Base-by-base conservation (phyloP, 306 rosid species). In the peach (Prunus persica) region DNA sequence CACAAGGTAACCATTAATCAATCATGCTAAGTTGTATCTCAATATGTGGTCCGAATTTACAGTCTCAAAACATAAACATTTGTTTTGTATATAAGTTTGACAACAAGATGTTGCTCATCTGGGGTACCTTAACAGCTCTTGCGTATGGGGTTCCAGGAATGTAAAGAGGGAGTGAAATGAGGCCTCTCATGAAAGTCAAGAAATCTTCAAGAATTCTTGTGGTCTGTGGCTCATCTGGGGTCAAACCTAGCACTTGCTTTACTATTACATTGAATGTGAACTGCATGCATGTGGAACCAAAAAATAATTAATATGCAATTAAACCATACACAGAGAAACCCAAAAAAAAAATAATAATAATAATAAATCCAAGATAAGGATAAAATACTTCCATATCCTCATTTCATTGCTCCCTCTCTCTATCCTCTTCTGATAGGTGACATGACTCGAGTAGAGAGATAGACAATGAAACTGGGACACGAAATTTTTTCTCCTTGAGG, bases 101-200 rank as follows among this genome's bases (percentile, higher is more conserved):
- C 3, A 16, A 51, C 18, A 51, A 51, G 3, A 51, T 8, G 0
- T 16, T 51, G 19, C 9, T 51, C 20, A 19, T 45, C 10, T 46
- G 20, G 66, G 20, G 49, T 60, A 82, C 82, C 82, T 82, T 69
- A 45, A 82, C 85, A 45, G 85, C 85, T 62, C 70, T 72, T 77
- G 85, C 79, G 67, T 77, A 82, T 46, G 82, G 78, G 52, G 82
- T 82, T 72, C 82, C 85, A 25, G 85, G 85, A 24, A 82, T 82
- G 28, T 82, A 65, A 16, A 82, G 71, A 60, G 85, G 82, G 11
- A 77, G 75, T 45, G 85, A 82, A 41, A 82, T 72, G 32, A 82
- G 85, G 16, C 85, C 85, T 61, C 27, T 82, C 85, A 82, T 82
- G 82, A 76, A 82, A 60, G 82, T 66, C 66, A 77, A 76, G 62